Conservation (phyloP, 768 basidiomycete species). For the Tricholomella constricta region DNA sequence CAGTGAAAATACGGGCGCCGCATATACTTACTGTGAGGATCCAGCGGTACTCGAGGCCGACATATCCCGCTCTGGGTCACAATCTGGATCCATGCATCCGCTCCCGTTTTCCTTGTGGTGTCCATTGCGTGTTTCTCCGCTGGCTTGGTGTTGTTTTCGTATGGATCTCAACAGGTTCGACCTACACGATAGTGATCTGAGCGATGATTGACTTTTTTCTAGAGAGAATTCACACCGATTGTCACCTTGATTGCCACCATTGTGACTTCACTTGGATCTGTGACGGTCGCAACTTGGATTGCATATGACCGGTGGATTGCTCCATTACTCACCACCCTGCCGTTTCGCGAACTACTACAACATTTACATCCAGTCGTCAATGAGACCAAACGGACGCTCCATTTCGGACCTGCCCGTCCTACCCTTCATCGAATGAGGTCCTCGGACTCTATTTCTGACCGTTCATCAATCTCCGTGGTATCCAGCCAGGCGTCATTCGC, state of each 20-base stretch:
- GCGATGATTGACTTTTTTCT: too few species aligned
- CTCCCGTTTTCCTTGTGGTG: conserved; percentile 17
- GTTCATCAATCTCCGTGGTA: too few species aligned
- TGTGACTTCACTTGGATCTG: conserved; percentile 15
- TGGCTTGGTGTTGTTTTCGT: conserved; percentile 17
- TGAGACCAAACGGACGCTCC: conserved; percentile 1
- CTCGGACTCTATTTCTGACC: too few species aligned
- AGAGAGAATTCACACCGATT: conserved; percentile 12
- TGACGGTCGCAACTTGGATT: conserved; percentile 13
- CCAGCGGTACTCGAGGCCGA: conserved; percentile 18
- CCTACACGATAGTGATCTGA: too few species aligned
- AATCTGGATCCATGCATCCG: conserved; percentile 19
- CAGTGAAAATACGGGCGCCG: too few species aligned
- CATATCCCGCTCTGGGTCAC: conserved; percentile 18
- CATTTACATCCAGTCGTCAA: too few species aligned
- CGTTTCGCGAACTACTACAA: background rate
- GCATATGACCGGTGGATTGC: conserved; percentile 19
- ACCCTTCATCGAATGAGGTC: too few species aligned
- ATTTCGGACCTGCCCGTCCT: background rate
- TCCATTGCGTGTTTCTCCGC: conserved; percentile 18
- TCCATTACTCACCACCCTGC: conserved; percentile 9
- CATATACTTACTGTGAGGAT: too few species aligned
- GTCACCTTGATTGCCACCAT: conserved; percentile 15
- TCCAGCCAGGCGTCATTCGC: too few species aligned
- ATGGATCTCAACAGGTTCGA: conserved; percentile 14